These are phyloP conservation scores for Rhododendron henanense DNA, from an alignment of 148 eudicot genomes.

Conservation along the genomic window DNA sequence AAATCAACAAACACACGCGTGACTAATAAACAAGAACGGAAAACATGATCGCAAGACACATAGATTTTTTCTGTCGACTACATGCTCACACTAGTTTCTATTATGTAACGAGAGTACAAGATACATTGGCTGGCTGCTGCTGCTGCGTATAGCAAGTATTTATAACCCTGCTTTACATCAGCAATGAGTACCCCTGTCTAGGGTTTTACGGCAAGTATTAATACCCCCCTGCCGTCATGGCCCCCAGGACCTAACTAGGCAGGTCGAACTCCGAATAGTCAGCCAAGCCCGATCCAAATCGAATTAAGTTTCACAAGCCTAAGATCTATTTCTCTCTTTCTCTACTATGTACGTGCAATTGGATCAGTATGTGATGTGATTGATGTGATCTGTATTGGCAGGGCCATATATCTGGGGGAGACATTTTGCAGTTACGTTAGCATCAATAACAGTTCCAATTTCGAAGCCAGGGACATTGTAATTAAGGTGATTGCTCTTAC, in stretches of 20 bases:
- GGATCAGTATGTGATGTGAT: neutral
- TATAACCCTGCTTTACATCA: too few species aligned
- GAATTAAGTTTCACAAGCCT: neutral
- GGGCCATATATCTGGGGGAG: constrained; percentile 98
- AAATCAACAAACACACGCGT: neutral
- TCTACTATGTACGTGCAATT: neutral
- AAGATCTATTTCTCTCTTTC: neutral
- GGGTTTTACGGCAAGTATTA: too few species aligned
- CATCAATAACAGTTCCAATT: constrained; percentile 85
- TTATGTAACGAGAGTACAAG: too few species aligned
- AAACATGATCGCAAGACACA: too few species aligned
- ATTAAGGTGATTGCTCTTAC: constrained; percentile 57
- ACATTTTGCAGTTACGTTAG: constrained; percentile 96
- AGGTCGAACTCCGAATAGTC: neutral
- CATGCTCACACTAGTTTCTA: too few species aligned
- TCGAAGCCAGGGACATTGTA: constrained; percentile 70
- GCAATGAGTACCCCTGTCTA: too few species aligned
- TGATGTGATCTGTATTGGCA: constrained; percentile 14
- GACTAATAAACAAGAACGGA: too few species aligned
- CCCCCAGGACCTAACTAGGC: too few species aligned
- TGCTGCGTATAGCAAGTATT: too few species aligned
- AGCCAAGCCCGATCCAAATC: neutral
- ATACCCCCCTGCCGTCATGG: too few species aligned
- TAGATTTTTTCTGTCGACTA: too few species aligned
- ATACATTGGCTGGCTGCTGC: too few species aligned